Conservation (phyloP, 2,329 filamentous ascomycete species). For the Ophiocordyceps robertsii region DNA sequence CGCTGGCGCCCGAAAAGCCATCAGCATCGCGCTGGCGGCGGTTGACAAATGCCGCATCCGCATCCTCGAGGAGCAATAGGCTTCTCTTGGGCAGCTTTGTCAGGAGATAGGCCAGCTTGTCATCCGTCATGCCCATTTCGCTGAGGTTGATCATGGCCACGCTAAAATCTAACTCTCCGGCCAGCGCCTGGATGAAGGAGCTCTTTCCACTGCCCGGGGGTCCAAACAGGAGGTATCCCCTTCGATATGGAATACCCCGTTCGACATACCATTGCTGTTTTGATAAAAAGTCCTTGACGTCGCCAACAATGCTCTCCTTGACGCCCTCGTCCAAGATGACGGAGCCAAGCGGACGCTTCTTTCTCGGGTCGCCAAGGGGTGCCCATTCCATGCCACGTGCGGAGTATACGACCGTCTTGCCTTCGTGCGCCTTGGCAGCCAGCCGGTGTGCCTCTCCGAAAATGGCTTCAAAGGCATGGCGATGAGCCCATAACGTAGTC, state of each 20-base stretch:
- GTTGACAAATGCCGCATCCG: constrained; percentile 82
- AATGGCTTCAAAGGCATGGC: constrained; percentile 79
- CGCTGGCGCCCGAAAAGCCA: constrained; percentile 74
- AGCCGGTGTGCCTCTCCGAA: constrained; percentile 78
- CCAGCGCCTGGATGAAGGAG: constrained; percentile 89
- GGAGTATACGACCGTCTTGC: constrained; percentile 86
- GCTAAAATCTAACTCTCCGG: constrained; percentile 82
- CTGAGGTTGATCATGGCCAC: constrained; percentile 88
- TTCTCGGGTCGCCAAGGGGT: constrained; percentile 68
- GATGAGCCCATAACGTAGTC: constrained; percentile 80
- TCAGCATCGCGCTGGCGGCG: constrained; percentile 64
- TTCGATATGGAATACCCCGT: constrained; percentile 83
- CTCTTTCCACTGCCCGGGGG: constrained; percentile 89
- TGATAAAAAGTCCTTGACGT: constrained; percentile 70
- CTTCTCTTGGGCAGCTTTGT: constrained; percentile 75
- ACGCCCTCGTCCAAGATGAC: constrained; percentile 78
- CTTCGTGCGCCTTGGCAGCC: constrained; percentile 68
- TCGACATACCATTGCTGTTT: constrained; percentile 83
- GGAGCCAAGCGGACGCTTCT: constrained; percentile 76
- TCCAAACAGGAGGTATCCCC: constrained; percentile 80
- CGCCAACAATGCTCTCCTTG: constrained; percentile 65
- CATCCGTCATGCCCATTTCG: constrained; percentile 80
- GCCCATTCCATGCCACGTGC: constrained; percentile 76
- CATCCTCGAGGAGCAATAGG: constrained; percentile 75
- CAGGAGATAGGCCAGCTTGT: constrained; percentile 73